Conservation (phyloP, 116 monocot species). For the Dioscorea cayenensis region DNA sequence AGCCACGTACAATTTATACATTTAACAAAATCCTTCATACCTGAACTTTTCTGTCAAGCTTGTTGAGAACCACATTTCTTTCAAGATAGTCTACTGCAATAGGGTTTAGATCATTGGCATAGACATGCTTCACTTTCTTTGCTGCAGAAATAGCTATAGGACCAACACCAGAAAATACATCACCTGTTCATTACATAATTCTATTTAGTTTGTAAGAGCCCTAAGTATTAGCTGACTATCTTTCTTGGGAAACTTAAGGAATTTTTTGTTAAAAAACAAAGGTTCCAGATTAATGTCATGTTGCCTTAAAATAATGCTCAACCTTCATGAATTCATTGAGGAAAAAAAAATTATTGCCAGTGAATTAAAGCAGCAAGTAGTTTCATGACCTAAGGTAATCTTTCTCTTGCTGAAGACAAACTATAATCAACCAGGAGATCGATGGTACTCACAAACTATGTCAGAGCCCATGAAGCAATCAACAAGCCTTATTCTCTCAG, state of each 20-base stretch:
- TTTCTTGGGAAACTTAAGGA: too few relatives aligned
- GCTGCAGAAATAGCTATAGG: slow-evolving; percentile 84
- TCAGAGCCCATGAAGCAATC: slow-evolving; percentile 51
- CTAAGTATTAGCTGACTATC: too few relatives aligned
- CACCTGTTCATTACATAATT: slow-evolving; percentile 43
- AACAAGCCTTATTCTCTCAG: slow-evolving; percentile 85
- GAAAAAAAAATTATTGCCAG: too few relatives aligned
- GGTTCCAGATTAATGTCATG: too few relatives aligned
- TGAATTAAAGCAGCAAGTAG: too few relatives aligned
- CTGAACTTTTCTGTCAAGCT: slow-evolving; percentile 76
- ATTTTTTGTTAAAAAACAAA: too few relatives aligned
- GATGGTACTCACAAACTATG: slow-evolving; percentile 72
- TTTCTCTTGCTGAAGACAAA: too few relatives aligned
- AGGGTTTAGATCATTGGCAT: slow-evolving; percentile 96
- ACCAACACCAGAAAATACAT: slow-evolving; percentile 93
- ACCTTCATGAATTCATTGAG: too few relatives aligned
- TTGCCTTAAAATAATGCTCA: too few relatives aligned
- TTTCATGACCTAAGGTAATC: too few relatives aligned
- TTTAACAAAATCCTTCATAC: slow-evolving; percentile 20
- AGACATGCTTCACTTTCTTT: slow-evolving; percentile 80
- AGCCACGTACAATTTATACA: not conserved
- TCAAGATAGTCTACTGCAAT: slow-evolving; percentile 85
- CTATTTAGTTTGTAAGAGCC: not conserved
- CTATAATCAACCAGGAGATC: not conserved
- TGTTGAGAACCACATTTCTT: slow-evolving; percentile 84